Percentiles rank a stretch among this genome's conserved stretches.
Evolutionary conservation across 441 rosid genomes (phyloP).

Genomic region (Erysimum cheiri): DNA sequence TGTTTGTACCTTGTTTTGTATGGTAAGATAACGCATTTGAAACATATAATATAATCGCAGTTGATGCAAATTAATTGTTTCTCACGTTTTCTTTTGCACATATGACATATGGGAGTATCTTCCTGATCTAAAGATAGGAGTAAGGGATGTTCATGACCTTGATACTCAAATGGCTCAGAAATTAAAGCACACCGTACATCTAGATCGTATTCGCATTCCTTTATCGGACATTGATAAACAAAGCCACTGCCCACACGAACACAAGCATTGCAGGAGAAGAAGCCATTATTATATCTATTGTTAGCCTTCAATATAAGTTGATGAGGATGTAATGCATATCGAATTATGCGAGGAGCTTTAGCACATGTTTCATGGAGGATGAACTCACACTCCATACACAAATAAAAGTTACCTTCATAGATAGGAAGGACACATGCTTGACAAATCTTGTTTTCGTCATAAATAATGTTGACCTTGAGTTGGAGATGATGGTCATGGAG

Average conservation of each 20-base stretch:
- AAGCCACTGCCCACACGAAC: not conserved
- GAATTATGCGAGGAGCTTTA: not conserved
- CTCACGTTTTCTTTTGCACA: too few species aligned
- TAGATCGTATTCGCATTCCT: not conserved
- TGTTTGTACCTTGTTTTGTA: too few species aligned
- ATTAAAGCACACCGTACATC: not conserved
- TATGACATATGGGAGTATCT: too few species aligned
- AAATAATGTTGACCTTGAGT: not conserved
- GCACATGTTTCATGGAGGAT: not conserved
- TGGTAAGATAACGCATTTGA: too few species aligned
- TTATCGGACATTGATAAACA: not conserved
- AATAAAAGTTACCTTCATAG: not conserved
- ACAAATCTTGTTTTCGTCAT: not conserved
- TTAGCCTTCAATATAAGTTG: not conserved
- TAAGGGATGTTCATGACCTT: not conserved
- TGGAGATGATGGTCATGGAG: not conserved
- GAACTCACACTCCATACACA: not conserved
- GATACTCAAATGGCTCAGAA: not conserved
- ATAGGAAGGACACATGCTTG: not conserved
- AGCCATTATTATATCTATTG: too few species aligned
- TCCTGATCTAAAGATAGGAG: not conserved
- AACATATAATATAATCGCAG: too few species aligned
- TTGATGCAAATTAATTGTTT: too few species aligned
- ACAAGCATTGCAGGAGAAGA: not conserved
- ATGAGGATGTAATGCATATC: not conserved